Base-by-base conservation (phyloP, 805 yeast species). In the Metschnikowia cerradonensis region DNA sequence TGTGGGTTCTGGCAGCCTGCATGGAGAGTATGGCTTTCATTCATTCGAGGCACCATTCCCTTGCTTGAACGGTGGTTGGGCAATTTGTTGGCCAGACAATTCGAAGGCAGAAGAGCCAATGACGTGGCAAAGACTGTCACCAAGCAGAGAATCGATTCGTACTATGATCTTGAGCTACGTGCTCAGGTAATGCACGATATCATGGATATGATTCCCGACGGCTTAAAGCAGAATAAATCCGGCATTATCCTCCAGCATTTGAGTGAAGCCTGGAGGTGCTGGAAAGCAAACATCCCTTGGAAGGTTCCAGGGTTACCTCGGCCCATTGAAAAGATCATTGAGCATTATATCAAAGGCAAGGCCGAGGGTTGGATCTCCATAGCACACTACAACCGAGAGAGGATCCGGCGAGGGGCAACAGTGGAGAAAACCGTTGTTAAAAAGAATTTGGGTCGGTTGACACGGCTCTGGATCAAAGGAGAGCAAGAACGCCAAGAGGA, bases 1-100 rank as follows among this genome's bases (percentile, higher is more conserved):
- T 88, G 96, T 72, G 99, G 99, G 1, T 88, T 94, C 66, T 94
- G 99, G 99, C 98, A 94, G 63, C 99, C 99, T 0, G 88, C 97
- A 0, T 94, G 98, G 99, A 75, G 97, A 58, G 92, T 91, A 1
- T 94, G 99, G 99, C 73, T 94, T 1, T 87, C 83, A 48, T 92
- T 92, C 67, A 68, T 94, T 71, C 77, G 99, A 59, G 99, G 99
- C 17, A 84, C 84, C 15, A 85, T 90, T 22, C 99, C 99, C 0
- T 67, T 94, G 47, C 71, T 94, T 15, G 99, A 94, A 67, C 75
- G 97, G 66, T 94, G 99, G 99, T 72, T 94, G 31, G 96, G 96
- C 1, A 94, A 94, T 58, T 72, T 94, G 50, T 70, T 94, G 37
- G 85, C 96, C 2, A 80, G 99, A 55, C 99, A 91, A 66, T 94